Conservation (phyloP, 352 stramenopile genomes). For the Globisporangium camurandrum region DNA sequence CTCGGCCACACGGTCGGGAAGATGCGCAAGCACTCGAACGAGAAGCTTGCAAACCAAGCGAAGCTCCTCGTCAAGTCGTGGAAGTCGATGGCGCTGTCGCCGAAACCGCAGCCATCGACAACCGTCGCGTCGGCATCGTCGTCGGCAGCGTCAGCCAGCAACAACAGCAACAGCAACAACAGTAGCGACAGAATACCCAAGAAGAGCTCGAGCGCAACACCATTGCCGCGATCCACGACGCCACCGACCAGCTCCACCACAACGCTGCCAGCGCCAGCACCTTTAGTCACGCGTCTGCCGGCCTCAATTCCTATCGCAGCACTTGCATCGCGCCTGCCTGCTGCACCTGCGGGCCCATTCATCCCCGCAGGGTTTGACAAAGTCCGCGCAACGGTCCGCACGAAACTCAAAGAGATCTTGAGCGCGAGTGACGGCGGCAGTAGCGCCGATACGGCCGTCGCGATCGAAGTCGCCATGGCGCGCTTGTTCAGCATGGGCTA, state of each 20-base stretch:
- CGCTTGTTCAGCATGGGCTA: constrained; percentile 59
- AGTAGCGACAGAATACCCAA: constrained; percentile 23
- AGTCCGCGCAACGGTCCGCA: constrained; percentile 64
- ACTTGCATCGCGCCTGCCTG: no score
- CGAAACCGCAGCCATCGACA: no score
- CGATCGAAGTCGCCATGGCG: constrained; percentile 74
- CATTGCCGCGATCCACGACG: neutral
- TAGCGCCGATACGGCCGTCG: constrained; percentile 42
- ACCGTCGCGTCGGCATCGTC: no score
- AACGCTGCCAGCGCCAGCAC: neutral
- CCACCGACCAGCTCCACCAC: no score
- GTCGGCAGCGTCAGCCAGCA: constrained; percentile 17
- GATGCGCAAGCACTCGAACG: constrained; percentile 83
- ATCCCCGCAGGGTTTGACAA: constrained; percentile 71
- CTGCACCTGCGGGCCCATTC: constrained; percentile 21
- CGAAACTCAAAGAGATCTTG: constrained; percentile 75
- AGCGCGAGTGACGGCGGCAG: constrained; percentile 40
- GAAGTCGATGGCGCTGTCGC: constrained; percentile 80
- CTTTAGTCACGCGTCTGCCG: neutral
- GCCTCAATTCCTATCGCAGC: no score
- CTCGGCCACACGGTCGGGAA: constrained; percentile 82
- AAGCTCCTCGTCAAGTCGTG: constrained; percentile 81
- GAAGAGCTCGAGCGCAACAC: constrained; percentile 13
- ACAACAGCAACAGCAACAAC: constrained; percentile 18
- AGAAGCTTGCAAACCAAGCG: constrained; percentile 66